Percentiles rank a stretch among this genome's conserved stretches.
Conservation (phyloP, 202 grass and related monocot species). For the Dendrocalamus latiflorus region DNA sequence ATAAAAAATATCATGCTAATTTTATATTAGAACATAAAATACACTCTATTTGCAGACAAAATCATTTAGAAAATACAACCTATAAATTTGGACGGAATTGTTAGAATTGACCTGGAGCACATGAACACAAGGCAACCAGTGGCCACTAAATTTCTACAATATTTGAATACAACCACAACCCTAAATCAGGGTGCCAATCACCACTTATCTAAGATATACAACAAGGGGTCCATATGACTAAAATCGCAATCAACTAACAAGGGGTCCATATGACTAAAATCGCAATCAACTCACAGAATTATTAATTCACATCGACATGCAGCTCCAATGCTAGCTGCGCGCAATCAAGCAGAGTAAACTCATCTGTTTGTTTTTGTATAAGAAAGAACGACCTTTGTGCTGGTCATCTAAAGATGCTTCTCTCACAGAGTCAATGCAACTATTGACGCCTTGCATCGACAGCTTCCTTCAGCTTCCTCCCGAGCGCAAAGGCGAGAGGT, state of each 20-base stretch:
- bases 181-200: background rate
- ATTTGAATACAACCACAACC: slow-evolving; percentile 1
- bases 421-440: background rate
- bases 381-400: background rate
- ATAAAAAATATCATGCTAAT: too few species aligned
- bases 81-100: too few species aligned
- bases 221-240: background rate
- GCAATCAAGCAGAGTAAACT: background rate
- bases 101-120: background rate
- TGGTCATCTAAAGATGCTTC: background rate
- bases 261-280: too few species aligned
- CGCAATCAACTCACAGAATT: too few species aligned
- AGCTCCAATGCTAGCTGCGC: background rate
- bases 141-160: background rate
- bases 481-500: slow-evolving; percentile 81
- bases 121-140: background rate
- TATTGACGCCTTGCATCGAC: slow-evolving; percentile 18
- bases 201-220: slow-evolving; percentile 4
- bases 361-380: background rate
- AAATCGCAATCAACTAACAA: background rate
- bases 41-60: too few species aligned
- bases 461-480: slow-evolving; percentile 83
- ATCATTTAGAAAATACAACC: too few species aligned
- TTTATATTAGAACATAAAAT: too few species aligned
- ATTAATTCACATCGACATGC: background rate